Evolutionary conservation across 306 rosid genomes (phyloP), one percentile per base, ranked within the genome.

Genomic region (Cicer judaicum): DNA sequence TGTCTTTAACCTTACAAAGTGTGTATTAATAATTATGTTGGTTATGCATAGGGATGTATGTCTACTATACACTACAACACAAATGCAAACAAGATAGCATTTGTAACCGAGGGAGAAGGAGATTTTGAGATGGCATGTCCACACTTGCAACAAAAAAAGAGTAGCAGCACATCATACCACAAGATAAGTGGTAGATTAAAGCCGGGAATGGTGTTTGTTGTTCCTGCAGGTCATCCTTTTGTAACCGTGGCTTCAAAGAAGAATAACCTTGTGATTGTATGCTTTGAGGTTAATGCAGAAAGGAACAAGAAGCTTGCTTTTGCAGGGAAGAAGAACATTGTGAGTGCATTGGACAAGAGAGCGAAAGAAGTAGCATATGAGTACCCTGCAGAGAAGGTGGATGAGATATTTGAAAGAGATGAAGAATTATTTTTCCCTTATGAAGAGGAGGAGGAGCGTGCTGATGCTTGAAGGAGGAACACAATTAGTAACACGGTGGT

Each of bases 71-170:
- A 1, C 4, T 87, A 87, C 82, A 67, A 83, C 84, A 55, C 94
- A 24, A 80, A 41, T 70, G 88, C 91, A 34, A 89, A 83, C 1
- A 83, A 83, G 69, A 86, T 91, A 10, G 68, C 84, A 18, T 0
- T 86, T 12, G 85, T 91, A 6, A 10, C 77, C 0, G 77, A 83
- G 0, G 97, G 97, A 0, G 70, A 49, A 49, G 94, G 97, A 7
- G 9, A n/a, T n/a, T 24, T 89, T 41, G 87, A 91, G 79, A 87
- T 89, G 84, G 87, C 82, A 19, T 87, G 89, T 9, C 97, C 92
- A 38, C 0, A 52, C 38, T 8, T 49, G 9, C 7, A 12, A 34
- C 7, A 36, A 5, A 13, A n/a, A 38, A 70, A n/a, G 62, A 74
- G 76, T 40, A 75, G 86, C 47, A 75, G 86, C 52, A 57, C 18